Evolutionary conservation across 2,329 filamentous ascomycete genomes (phyloP), one percentile per base, ranked within the genome.

Genomic region (Hysterium pulicare): DNA sequence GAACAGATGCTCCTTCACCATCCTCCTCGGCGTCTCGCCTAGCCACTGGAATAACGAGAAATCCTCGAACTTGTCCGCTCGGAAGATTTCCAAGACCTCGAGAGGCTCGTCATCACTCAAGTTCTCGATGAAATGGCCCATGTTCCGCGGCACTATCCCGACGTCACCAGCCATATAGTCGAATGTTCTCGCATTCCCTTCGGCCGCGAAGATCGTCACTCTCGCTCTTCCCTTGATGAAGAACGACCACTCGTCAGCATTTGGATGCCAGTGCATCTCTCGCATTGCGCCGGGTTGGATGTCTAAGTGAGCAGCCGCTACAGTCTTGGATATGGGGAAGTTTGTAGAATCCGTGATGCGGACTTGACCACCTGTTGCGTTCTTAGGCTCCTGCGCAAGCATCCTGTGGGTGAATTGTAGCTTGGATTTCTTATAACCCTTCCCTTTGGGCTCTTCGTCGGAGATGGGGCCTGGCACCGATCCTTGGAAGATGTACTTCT

Each of bases 191-290:
- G 86, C 84, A 17, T 72, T 79, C 21, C 82, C 79, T 52, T 85
- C 78, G 2, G 84, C 76, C 0, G 79, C 83, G 58, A 90, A 90
- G 50, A 90, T 78, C 11, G 86, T 90, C 11, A 89, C 78, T 23
- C 86, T 78, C 0, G 84, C 87, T 31, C 80, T 79, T 0, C 87
- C 87, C 20, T 70, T 69, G 60, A 90, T 79, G 71, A 90, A 89
- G 66, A 86, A 90, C 5, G 81, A 86, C 86, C 86, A 90, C 63
- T 90, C 86, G 56, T 90, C 86, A 10, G 84, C 84, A 33, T 80
- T 82, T 0, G 85, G 84, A 58, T 90, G 86, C 86, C 86, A 90
- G 70, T 90, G 86, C 75, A 90, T 88, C 68, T 89, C 86, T 8
- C 86, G 78, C 59, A 90, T 72, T 0, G 83, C 84, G 11, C 84